Evolutionary conservation across 768 basidiomycete genomes (phyloP), one percentile per base, ranked within the genome.

Genomic region (Sarcodon aspratus): DNA sequence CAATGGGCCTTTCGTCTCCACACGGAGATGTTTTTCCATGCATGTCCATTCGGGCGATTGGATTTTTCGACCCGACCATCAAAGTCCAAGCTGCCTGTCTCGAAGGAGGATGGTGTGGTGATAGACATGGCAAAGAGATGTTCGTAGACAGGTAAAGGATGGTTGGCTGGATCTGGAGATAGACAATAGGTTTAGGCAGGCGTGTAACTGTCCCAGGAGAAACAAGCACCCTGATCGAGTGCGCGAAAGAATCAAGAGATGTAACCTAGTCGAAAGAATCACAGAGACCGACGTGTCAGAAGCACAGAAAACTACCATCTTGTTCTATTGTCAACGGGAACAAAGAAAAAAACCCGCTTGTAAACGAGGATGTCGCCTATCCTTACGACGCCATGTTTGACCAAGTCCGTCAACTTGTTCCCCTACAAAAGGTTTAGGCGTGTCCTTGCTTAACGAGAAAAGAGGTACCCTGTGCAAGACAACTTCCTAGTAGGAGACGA

Each of bases 361-460:
- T 79, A 77, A 2, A 72, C 68, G 10, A 82, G 61, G 6, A 82
- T 61, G 59, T 82, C 80, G 3, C 78, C 78, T 13, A 68, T 67
- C 36, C 67, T 65, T 33, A 80, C 48, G 10, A 77, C 64, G 0
- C 65, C 66, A 38, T 64, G 63, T 55, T 71, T 70, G 6, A 64
- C 73, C 10, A 82, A 66, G n/a, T 66, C 67, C 11, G 57, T 52
- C 5, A 80, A 61, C 67, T 62, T 1, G 69, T 70, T 36, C 68
- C 64, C 6, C 70, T 72, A 46, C 32, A 51, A 18, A 43, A 38
- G 7, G 33, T 45, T 15, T n/a, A 37, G 4, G 18, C 45, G 32
- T 42, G 13, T 46, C n/a, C 18, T 36, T 42, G 40, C 34, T 12
- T 10, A 6, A 43, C 5, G 21, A n/a, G n/a, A 17, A n/a, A 11